Base-by-base conservation (phyloP, 441 rosid genomes). In the Aleurites moluccanus region DNA sequence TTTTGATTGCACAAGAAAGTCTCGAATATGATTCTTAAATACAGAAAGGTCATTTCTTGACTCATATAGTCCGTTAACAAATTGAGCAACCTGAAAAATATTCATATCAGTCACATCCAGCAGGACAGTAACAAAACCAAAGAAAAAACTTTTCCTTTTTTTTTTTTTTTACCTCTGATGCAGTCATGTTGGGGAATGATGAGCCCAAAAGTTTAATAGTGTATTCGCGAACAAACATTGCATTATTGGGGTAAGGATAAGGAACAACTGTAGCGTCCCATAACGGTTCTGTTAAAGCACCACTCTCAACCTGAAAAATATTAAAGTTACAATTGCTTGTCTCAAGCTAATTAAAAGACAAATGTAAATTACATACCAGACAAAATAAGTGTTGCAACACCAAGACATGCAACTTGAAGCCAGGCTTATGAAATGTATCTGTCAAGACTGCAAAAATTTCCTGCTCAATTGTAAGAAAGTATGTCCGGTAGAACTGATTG, bases 151-250 rank as follows among this genome's bases (percentile, higher is more conserved):
- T 20, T 3, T 16, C 1, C 0, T 10, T 16, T 6, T 52, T 52
- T 28, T 0, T n/a, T 45, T 23, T 23, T 65, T 42, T 80, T 80
- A 94, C 99, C 97, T 96, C 99, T 65, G 87, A 82, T 33, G 83
- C 81, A 76, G 95, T 91, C 99, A 96, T 94, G 86, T 96, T 96
- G 52, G 98, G 98, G 78, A 96, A 96, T n/a, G 99, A 96, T 50
- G 96, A 83, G 71, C 97, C 89, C 86, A 96, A 78, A 69, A 96
- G 93, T 83, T 96, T 94, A 73, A 96, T 94, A 73, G 98, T 93
- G 85, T 90, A 89, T 59, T 96, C 99, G 20, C 90, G 96, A 80
- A 92, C 90, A 87, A 90, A 96, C 65, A 85, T 78, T 25, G 87
- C 86, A 73, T 94, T 96, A 78, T 86, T 90, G 56, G 89, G 93